phyloP scores from a whole-genome alignment of 768 basidiomycete species.

The Lepiota subincarnata region DNA sequence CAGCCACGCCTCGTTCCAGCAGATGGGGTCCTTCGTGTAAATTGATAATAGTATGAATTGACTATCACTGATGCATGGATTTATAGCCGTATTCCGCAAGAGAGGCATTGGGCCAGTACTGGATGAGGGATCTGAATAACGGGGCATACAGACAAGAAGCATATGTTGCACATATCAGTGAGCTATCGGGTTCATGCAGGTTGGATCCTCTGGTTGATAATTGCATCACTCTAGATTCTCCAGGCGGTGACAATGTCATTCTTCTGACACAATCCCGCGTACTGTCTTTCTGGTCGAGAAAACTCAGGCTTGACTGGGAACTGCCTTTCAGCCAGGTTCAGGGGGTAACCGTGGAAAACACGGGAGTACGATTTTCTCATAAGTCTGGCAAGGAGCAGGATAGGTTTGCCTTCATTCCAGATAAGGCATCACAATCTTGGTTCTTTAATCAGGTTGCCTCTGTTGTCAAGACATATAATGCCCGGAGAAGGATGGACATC shows the following conservation, averaged over 20 bases:
- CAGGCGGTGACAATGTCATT: constrained; percentile 76
- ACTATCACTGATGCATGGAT: constrained; percentile 1
- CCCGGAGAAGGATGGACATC: constrained; percentile 65
- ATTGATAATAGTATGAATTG: constrained; percentile 21
- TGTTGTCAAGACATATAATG: constrained; percentile 76
- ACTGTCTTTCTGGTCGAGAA: constrained; percentile 81
- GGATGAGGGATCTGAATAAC: constrained; percentile 93
- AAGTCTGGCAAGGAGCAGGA: constrained; percentile 73
- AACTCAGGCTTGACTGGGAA: constrained; percentile 87
- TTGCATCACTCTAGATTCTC: constrained; percentile 46
- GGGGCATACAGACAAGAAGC: constrained; percentile 79
- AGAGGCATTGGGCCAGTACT: constrained; percentile 91
- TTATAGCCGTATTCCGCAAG: constrained; percentile 80
- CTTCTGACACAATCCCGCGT: constrained; percentile 77
- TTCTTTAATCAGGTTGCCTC: constrained; percentile 74
- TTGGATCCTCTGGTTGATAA: constrained; percentile 1
- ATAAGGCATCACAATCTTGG: constrained; percentile 73
- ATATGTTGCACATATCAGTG: constrained; percentile 92
- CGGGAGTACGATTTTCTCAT: constrained; percentile 83
- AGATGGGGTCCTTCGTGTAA: constrained; percentile 84
- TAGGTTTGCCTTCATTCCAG: constrained; percentile 72
- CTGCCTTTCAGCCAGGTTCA: constrained; percentile 82
- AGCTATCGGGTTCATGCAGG: constrained; percentile 22
- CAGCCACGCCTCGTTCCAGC: constrained; percentile 82
- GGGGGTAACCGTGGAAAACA: constrained; percentile 86